Evolutionary conservation across 805 yeast species (phyloP).

Genomic region (Saturnispora silvae): DNA sequence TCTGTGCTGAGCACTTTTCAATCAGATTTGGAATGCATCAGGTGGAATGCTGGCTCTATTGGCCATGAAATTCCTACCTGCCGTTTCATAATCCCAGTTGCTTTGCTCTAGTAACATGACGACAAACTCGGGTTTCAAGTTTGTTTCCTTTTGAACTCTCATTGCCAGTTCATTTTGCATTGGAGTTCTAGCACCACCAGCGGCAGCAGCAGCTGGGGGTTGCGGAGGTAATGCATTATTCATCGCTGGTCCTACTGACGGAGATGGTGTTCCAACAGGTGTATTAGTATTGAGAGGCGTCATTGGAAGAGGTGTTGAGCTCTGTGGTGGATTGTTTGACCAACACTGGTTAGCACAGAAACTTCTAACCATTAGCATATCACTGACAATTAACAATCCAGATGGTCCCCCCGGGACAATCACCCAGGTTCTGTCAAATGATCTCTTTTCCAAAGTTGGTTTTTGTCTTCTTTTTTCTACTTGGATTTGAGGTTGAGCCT

Average conservation of each 20-base stretch:
- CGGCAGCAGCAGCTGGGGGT: constrained; percentile 3
- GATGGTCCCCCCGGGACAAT: constrained; percentile 61
- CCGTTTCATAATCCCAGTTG: constrained; percentile 65
- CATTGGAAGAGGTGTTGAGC: background rate
- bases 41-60: constrained; percentile 46
- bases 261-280: background rate
- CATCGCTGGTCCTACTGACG: background rate
- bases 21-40: constrained; percentile 38
- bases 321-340: constrained; percentile 19
- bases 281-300: too few relatives aligned
- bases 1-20: too few relatives aligned
- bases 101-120: constrained; percentile 81
- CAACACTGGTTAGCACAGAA: constrained; percentile 48
- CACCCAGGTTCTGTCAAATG: constrained; percentile 81
- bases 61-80: constrained; percentile 59
- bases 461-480: constrained; percentile 9
- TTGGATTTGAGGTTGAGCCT: constrained; percentile 23
- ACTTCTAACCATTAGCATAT: constrained; percentile 59
- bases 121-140: constrained; percentile 68
- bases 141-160: constrained; percentile 60
- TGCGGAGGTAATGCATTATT: background rate
- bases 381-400: constrained; percentile 76
- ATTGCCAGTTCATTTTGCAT: constrained; percentile 55
- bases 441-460: constrained; percentile 42
- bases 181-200: constrained; percentile 27